Conservation (phyloP, 2,329 filamentous ascomycete genomes). For the Hortaea werneckii region DNA sequence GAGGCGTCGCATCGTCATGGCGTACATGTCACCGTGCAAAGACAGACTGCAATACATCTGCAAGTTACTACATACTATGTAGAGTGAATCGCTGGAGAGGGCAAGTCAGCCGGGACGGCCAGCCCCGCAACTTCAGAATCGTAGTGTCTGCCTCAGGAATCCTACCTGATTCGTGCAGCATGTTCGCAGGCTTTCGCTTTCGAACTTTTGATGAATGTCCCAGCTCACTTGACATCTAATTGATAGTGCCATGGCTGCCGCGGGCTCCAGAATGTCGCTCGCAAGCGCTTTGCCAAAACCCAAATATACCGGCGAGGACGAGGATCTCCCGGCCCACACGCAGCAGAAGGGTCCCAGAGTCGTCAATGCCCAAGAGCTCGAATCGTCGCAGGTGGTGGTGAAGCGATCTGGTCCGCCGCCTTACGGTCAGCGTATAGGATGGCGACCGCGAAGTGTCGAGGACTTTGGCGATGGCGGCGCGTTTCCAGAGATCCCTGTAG, state of each 20-base stretch:
- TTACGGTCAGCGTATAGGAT: slow-evolving; percentile 78
- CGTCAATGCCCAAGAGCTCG: slow-evolving; percentile 65
- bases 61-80: too few relatives aligned
- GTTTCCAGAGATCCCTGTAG: slow-evolving; percentile 86
- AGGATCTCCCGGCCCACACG: slow-evolving; percentile 61
- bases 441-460: slow-evolving; percentile 78
- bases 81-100: too few relatives aligned
- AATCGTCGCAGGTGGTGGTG: slow-evolving; percentile 76
- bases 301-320: slow-evolving; percentile 81
- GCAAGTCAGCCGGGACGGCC: too few relatives aligned
- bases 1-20: too few relatives aligned
- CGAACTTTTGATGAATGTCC: too few relatives aligned
- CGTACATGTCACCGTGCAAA: too few relatives aligned
- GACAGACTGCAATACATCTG: too few relatives aligned
- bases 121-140: too few relatives aligned
- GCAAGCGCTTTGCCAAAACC: slow-evolving; percentile 76
- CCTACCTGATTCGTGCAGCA: too few relatives aligned
- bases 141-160: too few relatives aligned
- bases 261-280: slow-evolving; percentile 41
- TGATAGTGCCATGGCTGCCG: slow-evolving; percentile 8
- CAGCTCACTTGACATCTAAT: too few relatives aligned
- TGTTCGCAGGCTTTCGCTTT: too few relatives aligned
- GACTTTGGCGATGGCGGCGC: slow-evolving; percentile 95
- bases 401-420: slow-evolving; percentile 76
- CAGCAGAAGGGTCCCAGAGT: slow-evolving; percentile 74